Evolutionary conservation across 345 rosid genomes (phyloP).

Genomic region (Gossypium ekmanianum): DNA sequence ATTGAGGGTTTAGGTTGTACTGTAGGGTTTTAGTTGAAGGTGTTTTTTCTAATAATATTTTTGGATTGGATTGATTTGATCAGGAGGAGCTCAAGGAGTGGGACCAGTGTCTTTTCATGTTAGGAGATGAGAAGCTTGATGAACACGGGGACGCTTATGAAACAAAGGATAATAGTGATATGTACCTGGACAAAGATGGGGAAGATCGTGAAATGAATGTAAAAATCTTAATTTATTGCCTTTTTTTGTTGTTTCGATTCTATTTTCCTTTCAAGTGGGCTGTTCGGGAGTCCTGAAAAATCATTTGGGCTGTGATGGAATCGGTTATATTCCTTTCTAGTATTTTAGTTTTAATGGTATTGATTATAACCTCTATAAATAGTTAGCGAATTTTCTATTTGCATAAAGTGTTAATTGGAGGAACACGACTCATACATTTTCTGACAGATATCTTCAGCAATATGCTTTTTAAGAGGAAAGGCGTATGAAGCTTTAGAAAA

Average conservation of each 20-base stretch:
- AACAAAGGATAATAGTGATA: conserved; percentile 51
- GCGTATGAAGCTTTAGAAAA: conserved; percentile 91
- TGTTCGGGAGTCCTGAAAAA: neutral
- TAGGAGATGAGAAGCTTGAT: conserved; percentile 87
- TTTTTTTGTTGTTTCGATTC: neutral
- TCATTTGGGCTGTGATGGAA: neutral
- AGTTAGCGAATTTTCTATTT: neutral
- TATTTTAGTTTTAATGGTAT: neutral
- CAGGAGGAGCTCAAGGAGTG: conserved; percentile 97
- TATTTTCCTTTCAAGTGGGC: neutral
- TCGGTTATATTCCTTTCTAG: neutral
- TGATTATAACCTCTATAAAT: neutral
- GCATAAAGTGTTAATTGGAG: neutral
- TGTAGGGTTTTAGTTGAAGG: conserved; percentile 18
- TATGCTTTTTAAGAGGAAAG: conserved; percentile 91
- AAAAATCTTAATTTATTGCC: neutral
- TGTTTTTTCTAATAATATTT: neutral
- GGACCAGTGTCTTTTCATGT: conserved; percentile 89
- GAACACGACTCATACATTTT: conserved; percentile 8
- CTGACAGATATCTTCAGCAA: conserved; percentile 77
- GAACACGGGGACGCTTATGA: conserved; percentile 76
- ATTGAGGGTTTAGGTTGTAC: conserved; percentile 10
- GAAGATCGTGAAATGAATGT: conserved; percentile 95
- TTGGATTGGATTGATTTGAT: conserved; percentile 7
- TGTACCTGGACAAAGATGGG: conserved; percentile 84